Percentiles rank a stretch among this genome's conserved stretches.
These are phyloP conservation scores for Eremothecium cymbalariae DNA, from an alignment of 1,139 yeast species.

Conservation along the genomic window DNA sequence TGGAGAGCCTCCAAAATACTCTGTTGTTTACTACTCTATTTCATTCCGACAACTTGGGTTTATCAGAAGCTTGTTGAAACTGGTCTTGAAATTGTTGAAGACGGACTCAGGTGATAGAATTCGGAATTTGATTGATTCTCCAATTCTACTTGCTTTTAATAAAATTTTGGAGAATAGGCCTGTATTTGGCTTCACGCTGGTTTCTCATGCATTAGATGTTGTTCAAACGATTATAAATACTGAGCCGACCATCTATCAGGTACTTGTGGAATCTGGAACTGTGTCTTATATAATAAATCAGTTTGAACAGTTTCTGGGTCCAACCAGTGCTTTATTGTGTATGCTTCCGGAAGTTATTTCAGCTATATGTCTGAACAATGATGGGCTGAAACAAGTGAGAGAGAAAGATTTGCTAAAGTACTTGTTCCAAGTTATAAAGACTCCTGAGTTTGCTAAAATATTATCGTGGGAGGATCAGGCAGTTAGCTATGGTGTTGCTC, in stretches of 20 bases:
- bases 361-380: constrained; percentile 71
- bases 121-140: constrained; percentile 79
- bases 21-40: constrained; percentile 50
- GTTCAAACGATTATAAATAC: constrained; percentile 72
- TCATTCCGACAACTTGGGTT: constrained; percentile 59
- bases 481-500: constrained; percentile 52
- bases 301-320: constrained; percentile 45
- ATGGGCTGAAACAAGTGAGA: constrained; percentile 55
- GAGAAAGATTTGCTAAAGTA: constrained; percentile 40
- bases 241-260: constrained; percentile 84
- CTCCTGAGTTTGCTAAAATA: constrained; percentile 42
- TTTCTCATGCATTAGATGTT: constrained; percentile 57
- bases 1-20: constrained; percentile 47
- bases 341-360: constrained; percentile 73
- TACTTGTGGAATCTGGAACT: constrained; percentile 70
- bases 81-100: constrained; percentile 57
- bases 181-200: constrained; percentile 62
- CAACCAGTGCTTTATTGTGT: constrained; percentile 50
- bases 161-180: constrained; percentile 49
- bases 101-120: constrained; percentile 77
- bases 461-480: constrained; percentile 44
- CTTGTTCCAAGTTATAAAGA: constrained; percentile 47
- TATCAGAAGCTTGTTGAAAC: constrained; percentile 47
- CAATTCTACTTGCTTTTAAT: constrained; percentile 55
- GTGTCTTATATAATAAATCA: constrained; percentile 56